A percentile compares a stretch with the other conserved stretches of the same genome.
These are phyloP conservation scores for Exophiala viscosa DNA, from an alignment of 2,329 filamentous ascomycete species.

Conservation along the genomic window DNA sequence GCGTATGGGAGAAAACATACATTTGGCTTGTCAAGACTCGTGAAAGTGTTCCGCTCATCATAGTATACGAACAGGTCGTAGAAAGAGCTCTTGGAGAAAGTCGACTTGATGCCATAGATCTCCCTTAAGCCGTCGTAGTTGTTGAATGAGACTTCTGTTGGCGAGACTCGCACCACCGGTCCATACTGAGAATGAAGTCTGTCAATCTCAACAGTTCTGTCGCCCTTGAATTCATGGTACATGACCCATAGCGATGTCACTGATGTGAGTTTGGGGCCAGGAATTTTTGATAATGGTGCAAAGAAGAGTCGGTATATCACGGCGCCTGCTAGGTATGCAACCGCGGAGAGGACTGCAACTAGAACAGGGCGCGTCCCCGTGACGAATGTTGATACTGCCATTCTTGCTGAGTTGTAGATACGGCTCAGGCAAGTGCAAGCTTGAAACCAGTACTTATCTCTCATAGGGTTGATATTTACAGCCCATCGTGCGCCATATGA, in stretches of 20 bases:
- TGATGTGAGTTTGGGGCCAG: constrained; percentile 22
- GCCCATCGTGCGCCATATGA: constrained; percentile 3
- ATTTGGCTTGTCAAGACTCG: constrained; percentile 13
- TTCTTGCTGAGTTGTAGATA: constrained; percentile 4
- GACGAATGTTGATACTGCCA: constrained; percentile 2
- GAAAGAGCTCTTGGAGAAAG: constrained; percentile 32
- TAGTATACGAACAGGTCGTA: constrained; percentile 37
- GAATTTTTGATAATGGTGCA: constrained; percentile 24
- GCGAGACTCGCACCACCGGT: constrained; percentile 61
- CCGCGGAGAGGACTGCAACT: constrained; percentile 5
- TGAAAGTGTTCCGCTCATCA: constrained; percentile 25
- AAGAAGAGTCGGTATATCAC: constrained; percentile 19
- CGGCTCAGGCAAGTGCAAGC: constrained; percentile 3
- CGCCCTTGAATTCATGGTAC: constrained; percentile 13
- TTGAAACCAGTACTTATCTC: constrained; percentile 3
- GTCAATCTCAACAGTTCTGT: constrained; percentile 46
- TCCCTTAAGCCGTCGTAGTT: constrained; percentile 54
- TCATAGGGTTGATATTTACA: no score
- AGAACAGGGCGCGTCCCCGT: neutral
- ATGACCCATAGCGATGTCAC: constrained; percentile 18
- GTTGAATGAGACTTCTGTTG: constrained; percentile 65
- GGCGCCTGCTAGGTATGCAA: neutral
- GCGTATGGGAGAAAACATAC: neutral
- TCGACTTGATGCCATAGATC: constrained; percentile 53
- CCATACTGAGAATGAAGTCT: constrained; percentile 57